These are phyloP conservation scores for Luzula sylvatica DNA, from an alignment of 176 grass and related monocot genomes.

Conservation along the genomic window DNA sequence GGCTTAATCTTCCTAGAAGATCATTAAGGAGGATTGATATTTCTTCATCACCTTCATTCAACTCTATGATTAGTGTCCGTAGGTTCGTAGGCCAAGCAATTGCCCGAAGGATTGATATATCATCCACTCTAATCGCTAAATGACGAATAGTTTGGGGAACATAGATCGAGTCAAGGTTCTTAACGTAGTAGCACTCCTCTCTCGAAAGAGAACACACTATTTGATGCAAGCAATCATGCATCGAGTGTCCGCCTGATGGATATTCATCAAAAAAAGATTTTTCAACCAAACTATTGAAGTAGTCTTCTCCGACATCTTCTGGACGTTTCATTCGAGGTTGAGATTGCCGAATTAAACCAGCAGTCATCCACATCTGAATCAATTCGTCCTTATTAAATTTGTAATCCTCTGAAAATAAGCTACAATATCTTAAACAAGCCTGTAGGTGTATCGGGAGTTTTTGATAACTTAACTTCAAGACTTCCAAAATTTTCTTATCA, in stretches of 20 bases:
- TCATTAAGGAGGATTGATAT: not conserved
- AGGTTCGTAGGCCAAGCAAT: constrained; percentile 9
- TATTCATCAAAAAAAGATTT: constrained; percentile 22
- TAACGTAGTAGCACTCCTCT: constrained; percentile 14
- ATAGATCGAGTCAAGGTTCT: not conserved
- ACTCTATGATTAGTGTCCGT: constrained; percentile 11
- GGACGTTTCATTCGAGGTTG: not conserved
- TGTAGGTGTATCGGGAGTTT: constrained; percentile 9
- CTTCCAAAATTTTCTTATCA: not conserved
- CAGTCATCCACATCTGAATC: constrained; percentile 9
- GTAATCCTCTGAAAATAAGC: constrained; percentile 15
- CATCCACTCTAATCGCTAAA: constrained; percentile 1
- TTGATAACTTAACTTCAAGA: constrained; percentile 19
- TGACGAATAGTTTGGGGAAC: constrained; percentile 13
- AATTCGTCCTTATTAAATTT: not conserved
- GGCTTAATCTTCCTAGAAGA: constrained; percentile 4
- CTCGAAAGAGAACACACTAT: constrained; percentile 5
- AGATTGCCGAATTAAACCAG: not conserved
- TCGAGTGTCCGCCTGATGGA: not conserved
- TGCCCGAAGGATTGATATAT: not conserved
- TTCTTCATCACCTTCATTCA: constrained; percentile 7
- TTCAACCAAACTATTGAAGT: not conserved
- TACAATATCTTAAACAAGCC: constrained; percentile 18
- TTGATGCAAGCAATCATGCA: constrained; percentile 27
- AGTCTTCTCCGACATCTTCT: constrained; percentile 5